phyloP scores from a whole-genome alignment of 108 stramenopile genomes.

The Fragilaria radians region DNA sequence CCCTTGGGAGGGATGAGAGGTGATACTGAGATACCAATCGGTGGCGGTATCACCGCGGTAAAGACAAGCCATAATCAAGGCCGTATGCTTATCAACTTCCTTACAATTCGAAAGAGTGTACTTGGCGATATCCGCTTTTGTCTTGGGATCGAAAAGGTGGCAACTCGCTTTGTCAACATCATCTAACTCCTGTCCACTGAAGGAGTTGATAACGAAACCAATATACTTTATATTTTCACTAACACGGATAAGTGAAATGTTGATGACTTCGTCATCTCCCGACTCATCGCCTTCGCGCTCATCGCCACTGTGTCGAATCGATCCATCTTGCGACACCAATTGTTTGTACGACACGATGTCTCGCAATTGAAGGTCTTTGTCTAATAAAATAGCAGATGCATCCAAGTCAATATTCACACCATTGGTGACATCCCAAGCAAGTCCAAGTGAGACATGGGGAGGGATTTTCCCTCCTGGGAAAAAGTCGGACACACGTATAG shows the following conservation, averaged over 20 bases:
- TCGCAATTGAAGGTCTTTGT: slow-evolving; percentile 18
- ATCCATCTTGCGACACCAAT: slow-evolving; percentile 17
- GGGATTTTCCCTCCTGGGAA: slow-evolving; percentile 9
- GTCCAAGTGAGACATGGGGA: slow-evolving; percentile 20
- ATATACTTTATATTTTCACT: slow-evolving; percentile 22
- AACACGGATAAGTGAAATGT: slow-evolving; percentile 21
- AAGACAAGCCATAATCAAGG: slow-evolving; percentile 30
- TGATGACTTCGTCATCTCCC: slow-evolving; percentile 40
- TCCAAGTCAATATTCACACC: slow-evolving; percentile 43
- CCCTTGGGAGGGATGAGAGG: slow-evolving; percentile 25
- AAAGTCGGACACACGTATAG: slow-evolving; percentile 32
- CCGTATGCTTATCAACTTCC: slow-evolving; percentile 28
- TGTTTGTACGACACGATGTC: slow-evolving; percentile 33
- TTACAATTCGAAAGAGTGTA: slow-evolving; percentile 29
- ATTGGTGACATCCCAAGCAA: slow-evolving; percentile 46
- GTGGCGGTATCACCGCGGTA: slow-evolving; percentile 22
- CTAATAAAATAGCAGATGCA: slow-evolving; percentile 32
- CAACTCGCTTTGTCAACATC: too few species aligned
- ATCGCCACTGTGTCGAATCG: slow-evolving; percentile 38
- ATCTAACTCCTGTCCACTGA: too few species aligned
- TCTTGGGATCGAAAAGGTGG: slow-evolving; percentile 34
- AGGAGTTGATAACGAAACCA: slow-evolving; percentile 38
- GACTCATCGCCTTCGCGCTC: slow-evolving; percentile 30
- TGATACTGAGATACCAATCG: slow-evolving; percentile 33
- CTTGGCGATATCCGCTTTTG: slow-evolving; percentile 24